Conservation (phyloP, 805 yeast genomes). For the Myxozyma geophila region DNA sequence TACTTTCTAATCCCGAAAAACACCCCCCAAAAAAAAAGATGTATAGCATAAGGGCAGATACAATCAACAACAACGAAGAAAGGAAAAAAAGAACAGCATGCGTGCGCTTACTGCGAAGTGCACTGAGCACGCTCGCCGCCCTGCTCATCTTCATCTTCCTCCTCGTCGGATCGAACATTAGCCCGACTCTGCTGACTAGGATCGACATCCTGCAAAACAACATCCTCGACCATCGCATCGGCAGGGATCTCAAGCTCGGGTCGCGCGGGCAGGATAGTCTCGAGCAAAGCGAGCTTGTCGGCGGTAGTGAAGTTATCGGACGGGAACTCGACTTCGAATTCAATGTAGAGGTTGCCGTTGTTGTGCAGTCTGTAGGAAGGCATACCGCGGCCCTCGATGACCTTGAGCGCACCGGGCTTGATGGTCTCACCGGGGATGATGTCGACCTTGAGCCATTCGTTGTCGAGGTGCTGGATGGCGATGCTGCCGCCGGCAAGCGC, state of each 20-base stretch:
- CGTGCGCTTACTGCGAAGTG: constrained; percentile 75
- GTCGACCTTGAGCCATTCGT: constrained; percentile 83
- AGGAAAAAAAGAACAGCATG: neutral
- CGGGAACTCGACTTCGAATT: constrained; percentile 92
- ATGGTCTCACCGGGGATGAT: constrained; percentile 93
- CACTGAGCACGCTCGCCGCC: constrained; percentile 84
- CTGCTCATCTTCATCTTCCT: constrained; percentile 66
- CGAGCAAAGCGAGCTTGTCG: constrained; percentile 75
- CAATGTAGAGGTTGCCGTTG: constrained; percentile 81
- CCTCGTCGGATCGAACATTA: constrained; percentile 45
- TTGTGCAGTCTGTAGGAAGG: constrained; percentile 90
- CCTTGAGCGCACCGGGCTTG: constrained; percentile 79
- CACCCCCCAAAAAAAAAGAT: neutral
- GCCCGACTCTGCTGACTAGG: constrained; percentile 58
- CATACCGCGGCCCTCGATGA: constrained; percentile 95
- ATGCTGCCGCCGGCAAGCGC: constrained; percentile 96
- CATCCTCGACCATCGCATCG: constrained; percentile 79
- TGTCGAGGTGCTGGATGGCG: constrained; percentile 85
- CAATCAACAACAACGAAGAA: neutral
- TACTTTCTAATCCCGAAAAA: neutral
- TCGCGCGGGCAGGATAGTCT: constrained; percentile 80
- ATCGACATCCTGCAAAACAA: constrained; percentile 69
- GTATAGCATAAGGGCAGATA: neutral
- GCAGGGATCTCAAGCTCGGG: constrained; percentile 63
- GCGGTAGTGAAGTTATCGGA: constrained; percentile 62